Base-by-base conservation (phyloP, 441 rosid genomes). In the Rhodomyrtus psidioides region DNA sequence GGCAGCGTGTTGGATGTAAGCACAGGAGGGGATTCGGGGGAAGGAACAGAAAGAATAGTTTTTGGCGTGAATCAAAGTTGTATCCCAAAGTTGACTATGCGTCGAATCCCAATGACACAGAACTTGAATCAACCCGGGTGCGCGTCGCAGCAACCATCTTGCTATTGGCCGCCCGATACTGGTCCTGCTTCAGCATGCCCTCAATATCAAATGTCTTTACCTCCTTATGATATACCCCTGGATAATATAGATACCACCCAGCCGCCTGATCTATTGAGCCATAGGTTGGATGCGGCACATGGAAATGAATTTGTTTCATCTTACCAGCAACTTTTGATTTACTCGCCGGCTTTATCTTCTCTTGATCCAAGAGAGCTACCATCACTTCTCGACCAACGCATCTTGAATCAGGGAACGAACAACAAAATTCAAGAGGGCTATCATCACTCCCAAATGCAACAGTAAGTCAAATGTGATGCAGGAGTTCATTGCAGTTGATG, bases 301-400 rank as follows among this genome's bases (percentile, higher is more conserved):
- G 39, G 42, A 60, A 28, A 7, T 16, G 23, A 60, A 60, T 15
- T 1, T 16, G 12, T 21, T 60, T 28, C 3, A 3, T 2, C 23
- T 7, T 0, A 2, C 74, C 65, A 59, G 34, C 65, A 58, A 58
- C 19, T 0, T 6, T 0, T 0, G 34, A 59, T 59, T 0, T 9
- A 59, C 65, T 13, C 1, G 17, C 6, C 4, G 4, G 8, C 8
- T 58, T 59, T 2, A 14, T 0, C 8, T 3, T 13, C 4, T n/a
- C 19, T 6, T 58, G 9, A 59, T 59, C 21, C 1, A 3, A 7
- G 39, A 7, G 39, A 15, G 10, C 70, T 15, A 15, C 0, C 0
- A 0, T 10, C 2, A 4, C 0, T 0, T 59, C 21, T 0, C 7
- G 0, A 27, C 6, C 6, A 3, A 60, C 42, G 16, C 23, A 7